A percentile compares a stretch with the other conserved stretches of the same genome.
phyloP scores from a whole-genome alignment of 352 stramenopile species.

The Phytophthora pistaciae region DNA sequence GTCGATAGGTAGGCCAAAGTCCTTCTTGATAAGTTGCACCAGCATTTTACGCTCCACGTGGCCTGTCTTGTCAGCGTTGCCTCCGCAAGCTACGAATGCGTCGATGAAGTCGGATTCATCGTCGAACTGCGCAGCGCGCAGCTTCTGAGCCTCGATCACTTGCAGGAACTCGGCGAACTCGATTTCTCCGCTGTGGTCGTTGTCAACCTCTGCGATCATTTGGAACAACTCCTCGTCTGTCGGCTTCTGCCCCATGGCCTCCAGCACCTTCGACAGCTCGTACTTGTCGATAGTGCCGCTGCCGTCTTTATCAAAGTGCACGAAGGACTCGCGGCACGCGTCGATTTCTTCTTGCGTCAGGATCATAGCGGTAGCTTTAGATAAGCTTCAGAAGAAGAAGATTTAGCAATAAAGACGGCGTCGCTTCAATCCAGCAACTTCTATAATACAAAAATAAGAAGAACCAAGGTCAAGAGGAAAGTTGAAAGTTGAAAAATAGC shows the following conservation, averaged over 20 bases:
- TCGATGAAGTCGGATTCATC: constrained; percentile 98
- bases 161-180: constrained; percentile 98
- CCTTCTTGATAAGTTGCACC: constrained; percentile 96
- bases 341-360: constrained; percentile 97
- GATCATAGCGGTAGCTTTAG: constrained; percentile 61
- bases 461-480: not conserved
- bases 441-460: constrained; percentile 5
- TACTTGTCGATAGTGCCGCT: constrained; percentile 96
- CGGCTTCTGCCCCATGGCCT: constrained; percentile 97
- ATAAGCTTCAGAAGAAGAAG: not conserved
- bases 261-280: constrained; percentile 94
- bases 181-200: constrained; percentile 95
- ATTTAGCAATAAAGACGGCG: not conserved
- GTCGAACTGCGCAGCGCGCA: constrained; percentile 93
- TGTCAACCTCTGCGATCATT: constrained; percentile 96
- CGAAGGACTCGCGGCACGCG: constrained; percentile 95
- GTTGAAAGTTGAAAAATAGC: constrained; percentile 10
- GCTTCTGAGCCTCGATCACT: constrained; percentile 98
- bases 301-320: constrained; percentile 97
- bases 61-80: constrained; percentile 91
- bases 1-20: constrained; percentile 96
- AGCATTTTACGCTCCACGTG: constrained; percentile 92
- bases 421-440: constrained; percentile 25
- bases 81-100: constrained; percentile 96
- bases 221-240: constrained; percentile 98